Evolutionary conservation across 352 stramenopile genomes (phyloP), one percentile per base, ranked within the genome.

Genomic region (Vaucheria bursata): DNA sequence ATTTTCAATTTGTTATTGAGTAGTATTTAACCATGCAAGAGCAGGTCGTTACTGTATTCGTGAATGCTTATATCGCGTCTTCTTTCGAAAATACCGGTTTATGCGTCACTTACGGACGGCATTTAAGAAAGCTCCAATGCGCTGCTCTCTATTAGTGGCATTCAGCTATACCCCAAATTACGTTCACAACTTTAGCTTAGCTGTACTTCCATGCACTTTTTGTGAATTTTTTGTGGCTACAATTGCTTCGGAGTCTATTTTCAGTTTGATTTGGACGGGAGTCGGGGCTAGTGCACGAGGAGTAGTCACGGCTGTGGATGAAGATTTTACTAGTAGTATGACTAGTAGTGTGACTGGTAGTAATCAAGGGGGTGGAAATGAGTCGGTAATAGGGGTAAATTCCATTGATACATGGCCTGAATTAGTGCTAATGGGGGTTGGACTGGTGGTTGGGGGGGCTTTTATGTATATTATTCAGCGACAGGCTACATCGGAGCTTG

Each of bases 111-210:
- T 68, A 34, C 53, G 53, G 31, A 34, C 53, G 53, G 53, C 53
- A 31, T 68, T 68, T 34, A 68, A 68, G 53, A 2, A 2, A 2
- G 53, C 53, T 31, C 53, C 53, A 34, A 31, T 31, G 53, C 53
- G 53, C 53, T 68, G 53, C 53, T 31, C 53, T 31, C 53, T 68
- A 34, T 34, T 68, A 31, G 2, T 68, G 53, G 7, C 53, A 31
- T 68, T 68, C 53, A 37, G 31, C 53, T 68, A 68, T 34, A 8
- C 53, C 31, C 53, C 53, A 2, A 31, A 37, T 2, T 68, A 68
- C 53, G 53, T 68, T 31, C 53, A 68, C 53, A 68, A n/a, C 34
- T 68, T 68, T 34, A 2, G 53, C 53, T 34, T 68, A 2, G 53
- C 2, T 34, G 53, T 68, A 34, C 53, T 68, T 31, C 53, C 53